Percentiles rank a stretch among this genome's conserved stretches.
Evolutionary conservation across 2,329 filamentous ascomycete species (phyloP).

Genomic region (Tolypocladium endophyticum): DNA sequence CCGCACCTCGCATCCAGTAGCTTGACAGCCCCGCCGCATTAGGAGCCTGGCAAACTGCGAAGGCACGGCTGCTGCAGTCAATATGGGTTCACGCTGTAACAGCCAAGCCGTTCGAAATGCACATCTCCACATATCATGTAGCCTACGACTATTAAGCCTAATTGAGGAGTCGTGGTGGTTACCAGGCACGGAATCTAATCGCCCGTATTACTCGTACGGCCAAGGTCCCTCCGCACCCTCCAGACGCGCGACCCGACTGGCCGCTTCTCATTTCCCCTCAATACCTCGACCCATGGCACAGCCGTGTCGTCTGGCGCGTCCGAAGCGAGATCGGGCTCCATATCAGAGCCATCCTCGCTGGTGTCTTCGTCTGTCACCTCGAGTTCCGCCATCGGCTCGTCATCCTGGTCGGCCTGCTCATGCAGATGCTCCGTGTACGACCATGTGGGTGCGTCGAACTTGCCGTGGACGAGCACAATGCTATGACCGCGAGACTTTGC

Average conservation of each 20-base stretch:
- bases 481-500: conserved; percentile 30
- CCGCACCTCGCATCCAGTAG: neutral
- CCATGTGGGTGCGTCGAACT: conserved; percentile 59
- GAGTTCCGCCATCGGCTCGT: conserved; percentile 15
- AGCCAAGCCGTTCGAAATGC: neutral
- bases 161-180: neutral
- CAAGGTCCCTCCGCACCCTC: conserved; percentile 54
- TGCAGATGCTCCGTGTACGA: conserved; percentile 57
- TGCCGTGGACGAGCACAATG: conserved; percentile 56
- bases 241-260: conserved; percentile 50
- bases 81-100: neutral
- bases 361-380: conserved; percentile 24
- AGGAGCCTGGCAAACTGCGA: neutral
- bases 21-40: neutral
- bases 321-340: conserved; percentile 14
- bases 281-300: conserved; percentile 49
- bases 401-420: conserved; percentile 19
- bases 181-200: conserved; percentile 11
- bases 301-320: conserved; percentile 14
- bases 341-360: conserved; percentile 20
- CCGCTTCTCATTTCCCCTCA: conserved; percentile 43
- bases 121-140: neutral
- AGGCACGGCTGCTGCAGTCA: neutral
- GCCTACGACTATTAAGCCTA: neutral
- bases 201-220: conserved; percentile 26